Conservation (phyloP, 176 grass and related monocot genomes). For the Hyparrhenia diplandra region DNA sequence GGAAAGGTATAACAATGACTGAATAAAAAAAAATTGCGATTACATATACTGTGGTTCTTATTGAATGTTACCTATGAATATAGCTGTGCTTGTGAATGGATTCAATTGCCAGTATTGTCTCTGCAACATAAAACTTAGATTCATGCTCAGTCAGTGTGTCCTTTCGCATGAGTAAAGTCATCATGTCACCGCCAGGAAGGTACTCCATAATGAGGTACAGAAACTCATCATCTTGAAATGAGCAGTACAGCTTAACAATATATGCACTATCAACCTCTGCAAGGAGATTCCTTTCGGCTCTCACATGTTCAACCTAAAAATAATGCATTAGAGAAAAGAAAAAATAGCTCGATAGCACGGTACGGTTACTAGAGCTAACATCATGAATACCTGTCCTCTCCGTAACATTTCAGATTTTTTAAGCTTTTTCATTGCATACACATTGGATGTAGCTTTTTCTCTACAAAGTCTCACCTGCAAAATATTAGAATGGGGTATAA, state of each 20-base stretch:
- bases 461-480: conserved; percentile 76
- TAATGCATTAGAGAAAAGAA: conserved; percentile 11
- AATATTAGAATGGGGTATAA: conserved; percentile 23
- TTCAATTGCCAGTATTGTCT: conserved; percentile 77
- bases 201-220: conserved; percentile 81
- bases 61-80: conserved; percentile 62
- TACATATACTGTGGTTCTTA: background rate
- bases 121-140: conserved; percentile 70
- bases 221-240: conserved; percentile 77
- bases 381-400: conserved; percentile 60
- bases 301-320: conserved; percentile 72
- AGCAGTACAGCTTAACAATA: conserved; percentile 81
- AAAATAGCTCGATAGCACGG: background rate
- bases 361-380: conserved; percentile 14
- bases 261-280: conserved; percentile 74
- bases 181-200: conserved; percentile 87
- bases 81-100: conserved; percentile 83
- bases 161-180: conserved; percentile 79
- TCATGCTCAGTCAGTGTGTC: conserved; percentile 70
- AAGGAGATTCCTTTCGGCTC: conserved; percentile 74
- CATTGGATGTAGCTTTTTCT: conserved; percentile 60
- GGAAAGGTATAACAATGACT: conserved; percentile 36
- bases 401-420: conserved; percentile 87
- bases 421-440: conserved; percentile 86
- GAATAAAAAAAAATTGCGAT: background rate